These are phyloP conservation scores for Ploettnerulaceae sp. DNA, from an alignment of 2,329 filamentous ascomycete species.

Conservation along the genomic window DNA sequence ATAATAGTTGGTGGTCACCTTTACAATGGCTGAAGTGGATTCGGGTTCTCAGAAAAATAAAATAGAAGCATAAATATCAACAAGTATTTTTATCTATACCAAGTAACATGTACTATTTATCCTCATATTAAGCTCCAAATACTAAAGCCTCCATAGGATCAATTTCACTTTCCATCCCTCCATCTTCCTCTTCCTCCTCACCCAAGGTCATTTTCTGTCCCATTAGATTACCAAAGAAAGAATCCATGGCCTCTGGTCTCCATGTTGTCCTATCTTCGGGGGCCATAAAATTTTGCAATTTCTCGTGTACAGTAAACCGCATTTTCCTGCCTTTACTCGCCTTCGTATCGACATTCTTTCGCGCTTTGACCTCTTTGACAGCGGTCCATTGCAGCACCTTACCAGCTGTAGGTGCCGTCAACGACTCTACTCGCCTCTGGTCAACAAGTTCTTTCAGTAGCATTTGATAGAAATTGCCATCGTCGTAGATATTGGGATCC, in stretches of 20 bases:
- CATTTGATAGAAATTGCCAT: constrained; percentile 90
- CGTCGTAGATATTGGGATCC: constrained; percentile 72
- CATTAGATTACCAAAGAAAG: constrained; percentile 70
- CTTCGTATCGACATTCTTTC: constrained; percentile 83
- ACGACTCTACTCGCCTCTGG: constrained; percentile 70
- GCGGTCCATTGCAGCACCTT: constrained; percentile 54
- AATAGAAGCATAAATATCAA: background rate
- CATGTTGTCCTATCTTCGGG: constrained; percentile 76
- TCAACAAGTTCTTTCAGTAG: constrained; percentile 91
- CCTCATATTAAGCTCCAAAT: background rate
- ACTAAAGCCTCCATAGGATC: constrained; percentile 8
- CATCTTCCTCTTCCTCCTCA: constrained; percentile 53
- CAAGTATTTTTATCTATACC: background rate
- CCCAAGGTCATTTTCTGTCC: constrained; percentile 64
- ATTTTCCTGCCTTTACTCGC: constrained; percentile 94
- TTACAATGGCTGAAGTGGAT: too few species aligned
- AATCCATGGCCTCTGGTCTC: constrained; percentile 74
- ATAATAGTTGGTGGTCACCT: too few species aligned
- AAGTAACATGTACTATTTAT: background rate
- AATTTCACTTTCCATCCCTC: constrained; percentile 28
- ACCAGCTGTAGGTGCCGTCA: constrained; percentile 37
- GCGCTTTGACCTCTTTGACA: constrained; percentile 71
- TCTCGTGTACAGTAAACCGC: constrained; percentile 92
- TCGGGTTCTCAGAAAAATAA: background rate
- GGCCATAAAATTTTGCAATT: constrained; percentile 97